Conservation (phyloP, 306 rosid species). For the Begonia fuchsioides region DNA sequence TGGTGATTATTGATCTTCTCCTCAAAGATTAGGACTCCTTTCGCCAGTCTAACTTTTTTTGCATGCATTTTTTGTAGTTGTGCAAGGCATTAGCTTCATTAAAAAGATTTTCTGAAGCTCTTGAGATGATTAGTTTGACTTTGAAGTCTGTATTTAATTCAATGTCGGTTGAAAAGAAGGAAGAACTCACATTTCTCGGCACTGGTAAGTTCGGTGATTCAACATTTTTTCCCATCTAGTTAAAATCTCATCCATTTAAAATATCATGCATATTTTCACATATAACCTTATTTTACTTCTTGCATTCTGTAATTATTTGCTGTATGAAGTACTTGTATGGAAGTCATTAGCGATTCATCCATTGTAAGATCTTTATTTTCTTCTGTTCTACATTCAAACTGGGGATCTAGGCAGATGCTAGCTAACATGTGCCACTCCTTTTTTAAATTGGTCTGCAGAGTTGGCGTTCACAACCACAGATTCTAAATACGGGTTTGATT, state of each 20-base stretch:
- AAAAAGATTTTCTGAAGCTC: constrained; percentile 63
- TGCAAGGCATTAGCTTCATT: constrained; percentile 71
- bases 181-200: constrained; percentile 75
- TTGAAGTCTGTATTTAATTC: constrained; percentile 35
- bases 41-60: constrained; percentile 6
- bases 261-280: no score
- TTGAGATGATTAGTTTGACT: constrained; percentile 62
- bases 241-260: no score
- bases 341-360: no score
- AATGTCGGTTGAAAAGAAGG: constrained; percentile 46
- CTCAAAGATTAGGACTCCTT: not conserved
- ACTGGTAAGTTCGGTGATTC: constrained; percentile 42
- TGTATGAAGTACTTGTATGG: no score
- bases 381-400: not conserved
- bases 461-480: constrained; percentile 73
- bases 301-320: not conserved
- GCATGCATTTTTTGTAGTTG: constrained; percentile 33
- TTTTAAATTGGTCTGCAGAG: constrained; percentile 23
- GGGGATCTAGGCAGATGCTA: no score
- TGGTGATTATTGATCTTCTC: not conserved
- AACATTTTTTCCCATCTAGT: not conserved
- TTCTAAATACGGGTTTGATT: constrained; percentile 75
- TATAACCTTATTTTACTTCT: not conserved
- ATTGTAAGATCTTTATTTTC: not conserved
- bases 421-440: no score